These are phyloP conservation scores for Solanum paucissectum DNA, from an alignment of 257 asterid genomes.

Conservation along the genomic window DNA sequence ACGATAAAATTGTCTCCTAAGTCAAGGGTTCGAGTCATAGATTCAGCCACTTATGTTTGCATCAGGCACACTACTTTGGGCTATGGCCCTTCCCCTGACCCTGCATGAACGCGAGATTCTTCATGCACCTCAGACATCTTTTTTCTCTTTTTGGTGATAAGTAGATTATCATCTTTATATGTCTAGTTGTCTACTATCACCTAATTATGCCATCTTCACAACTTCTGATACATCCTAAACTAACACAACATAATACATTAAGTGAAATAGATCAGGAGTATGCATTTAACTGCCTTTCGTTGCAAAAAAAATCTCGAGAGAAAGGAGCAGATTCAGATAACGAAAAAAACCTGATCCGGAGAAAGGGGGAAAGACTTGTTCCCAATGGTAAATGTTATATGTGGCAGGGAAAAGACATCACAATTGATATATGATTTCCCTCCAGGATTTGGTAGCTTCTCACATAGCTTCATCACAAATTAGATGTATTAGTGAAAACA, in stretches of 20 bases:
- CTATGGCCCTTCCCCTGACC: background rate
- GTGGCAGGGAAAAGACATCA: slow-evolving; percentile 14
- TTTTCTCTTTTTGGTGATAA: background rate
- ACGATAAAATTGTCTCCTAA: background rate
- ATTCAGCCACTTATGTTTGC: background rate
- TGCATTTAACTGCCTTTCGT: background rate
- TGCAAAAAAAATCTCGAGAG: background rate
- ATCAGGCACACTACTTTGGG: background rate
- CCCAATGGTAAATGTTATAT: slow-evolving; percentile 19
- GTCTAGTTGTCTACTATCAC: background rate
- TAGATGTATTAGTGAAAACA: background rate
- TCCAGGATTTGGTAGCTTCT: slow-evolving; percentile 21
- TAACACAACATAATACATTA: background rate
- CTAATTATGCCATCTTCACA: background rate
- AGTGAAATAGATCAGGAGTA: background rate
- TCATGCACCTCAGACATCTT: background rate
- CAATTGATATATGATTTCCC: slow-evolving; percentile 18
- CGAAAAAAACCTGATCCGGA: slow-evolving; percentile 8
- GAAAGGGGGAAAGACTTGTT: slow-evolving; percentile 20
- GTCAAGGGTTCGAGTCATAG: background rate
- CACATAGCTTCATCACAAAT: slow-evolving; percentile 13
- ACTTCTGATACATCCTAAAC: background rate
- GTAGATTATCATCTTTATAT: background rate
- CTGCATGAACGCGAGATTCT: background rate
- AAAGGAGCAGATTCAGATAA: no score